phyloP scores from a whole-genome alignment of 148 eudicot species.

The Persicaria tinctoria region DNA sequence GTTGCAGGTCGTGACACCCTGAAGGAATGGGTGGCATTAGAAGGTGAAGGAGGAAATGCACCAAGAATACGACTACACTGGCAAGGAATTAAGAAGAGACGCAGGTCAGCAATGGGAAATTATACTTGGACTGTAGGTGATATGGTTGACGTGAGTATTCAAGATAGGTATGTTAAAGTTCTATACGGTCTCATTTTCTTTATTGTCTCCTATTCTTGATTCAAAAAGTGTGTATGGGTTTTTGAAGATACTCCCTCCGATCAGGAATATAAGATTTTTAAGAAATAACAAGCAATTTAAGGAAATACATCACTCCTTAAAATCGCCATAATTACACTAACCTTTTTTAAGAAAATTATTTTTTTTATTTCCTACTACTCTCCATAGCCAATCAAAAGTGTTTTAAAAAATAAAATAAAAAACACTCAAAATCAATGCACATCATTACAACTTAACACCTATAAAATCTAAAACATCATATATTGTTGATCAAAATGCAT shows the following conservation, averaged over 20 bases:
- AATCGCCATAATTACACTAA: too few species aligned
- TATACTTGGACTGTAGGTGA: slow-evolving; percentile 73
- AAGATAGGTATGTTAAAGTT: slow-evolving; percentile 55
- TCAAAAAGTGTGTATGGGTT: background rate
- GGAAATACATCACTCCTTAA: too few species aligned
- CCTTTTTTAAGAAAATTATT: too few species aligned
- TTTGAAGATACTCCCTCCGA: background rate
- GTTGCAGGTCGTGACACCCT: slow-evolving; percentile 1
- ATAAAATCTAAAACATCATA: too few species aligned
- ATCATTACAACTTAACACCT: too few species aligned
- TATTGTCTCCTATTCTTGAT: background rate
- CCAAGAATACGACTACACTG: slow-evolving; percentile 55
- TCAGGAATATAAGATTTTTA: background rate
- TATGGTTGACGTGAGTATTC: slow-evolving; percentile 73
- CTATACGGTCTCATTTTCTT: background rate
- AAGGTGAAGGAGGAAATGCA: slow-evolving; percentile 43
- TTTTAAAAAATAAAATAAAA: too few species aligned
- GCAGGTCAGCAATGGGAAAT: slow-evolving; percentile 63
- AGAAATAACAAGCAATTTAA: too few species aligned
- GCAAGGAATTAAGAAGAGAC: slow-evolving; percentile 74
- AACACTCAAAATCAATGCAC: too few species aligned
- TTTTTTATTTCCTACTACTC: too few species aligned
- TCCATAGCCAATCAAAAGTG: too few species aligned
- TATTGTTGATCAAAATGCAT: too few species aligned
- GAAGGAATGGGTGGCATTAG: slow-evolving; percentile 72